phyloP scores from a whole-genome alignment of 768 basidiomycete species.

The Wakefieldia striispora region DNA sequence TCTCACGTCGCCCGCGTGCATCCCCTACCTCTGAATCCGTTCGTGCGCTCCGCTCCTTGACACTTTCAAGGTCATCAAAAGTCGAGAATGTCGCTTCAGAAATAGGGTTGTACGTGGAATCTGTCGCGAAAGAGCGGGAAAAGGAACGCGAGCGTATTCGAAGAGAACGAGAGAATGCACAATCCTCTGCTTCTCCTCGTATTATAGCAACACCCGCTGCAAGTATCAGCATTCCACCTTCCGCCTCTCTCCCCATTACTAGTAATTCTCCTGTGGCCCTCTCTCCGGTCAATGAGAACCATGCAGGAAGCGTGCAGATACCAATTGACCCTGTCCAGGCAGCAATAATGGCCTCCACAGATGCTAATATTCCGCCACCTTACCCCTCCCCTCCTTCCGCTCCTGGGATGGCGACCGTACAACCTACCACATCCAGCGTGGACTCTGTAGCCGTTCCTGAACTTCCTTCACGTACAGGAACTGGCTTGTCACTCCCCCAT shows the following conservation, averaged over 20 bases:
- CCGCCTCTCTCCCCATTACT: constrained; percentile 10
- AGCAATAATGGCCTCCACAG: constrained; percentile 11
- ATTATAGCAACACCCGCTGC: constrained; percentile 23
- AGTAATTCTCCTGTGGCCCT: constrained; percentile 13
- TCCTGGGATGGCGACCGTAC: constrained; percentile 22
- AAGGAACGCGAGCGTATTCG: constrained; percentile 72
- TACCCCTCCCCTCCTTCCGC: constrained; percentile 64
- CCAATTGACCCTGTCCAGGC: constrained; percentile 12
- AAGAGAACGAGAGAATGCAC: constrained; percentile 55
- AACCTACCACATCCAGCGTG: neutral
- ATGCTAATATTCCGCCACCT: constrained; percentile 25
- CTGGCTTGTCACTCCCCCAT: constrained; percentile 19
- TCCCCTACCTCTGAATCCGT: constrained; percentile 38
- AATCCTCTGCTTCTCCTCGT: constrained; percentile 29
- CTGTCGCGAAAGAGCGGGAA: constrained; percentile 73
- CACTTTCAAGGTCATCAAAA: constrained; percentile 49
- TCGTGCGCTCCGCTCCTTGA: constrained; percentile 49
- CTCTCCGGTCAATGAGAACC: constrained; percentile 12
- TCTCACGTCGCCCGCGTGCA: constrained; percentile 34
- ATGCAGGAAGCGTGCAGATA: constrained; percentile 20
- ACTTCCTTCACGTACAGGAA: constrained; percentile 14
- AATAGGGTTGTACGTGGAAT: constrained; percentile 71
- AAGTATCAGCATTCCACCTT: constrained; percentile 6
- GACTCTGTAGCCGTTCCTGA: constrained; percentile 27
- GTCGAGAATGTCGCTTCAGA: constrained; percentile 55